Evolutionary conservation across 140 eudicot species (phyloP).

Genomic region (Bidens hawaiensis): DNA sequence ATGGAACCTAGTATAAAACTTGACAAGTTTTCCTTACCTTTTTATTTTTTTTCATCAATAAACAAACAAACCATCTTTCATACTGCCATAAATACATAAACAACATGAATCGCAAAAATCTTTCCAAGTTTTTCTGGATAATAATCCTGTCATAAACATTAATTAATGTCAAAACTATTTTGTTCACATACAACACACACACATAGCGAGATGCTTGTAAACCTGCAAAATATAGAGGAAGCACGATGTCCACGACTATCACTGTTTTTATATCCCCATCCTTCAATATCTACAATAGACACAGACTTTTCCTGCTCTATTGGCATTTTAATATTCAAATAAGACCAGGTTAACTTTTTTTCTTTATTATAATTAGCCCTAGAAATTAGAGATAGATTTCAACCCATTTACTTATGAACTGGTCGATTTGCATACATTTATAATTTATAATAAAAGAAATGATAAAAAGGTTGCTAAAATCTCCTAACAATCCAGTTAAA

Average conservation of each 20-base stretch:
- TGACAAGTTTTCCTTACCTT: no score
- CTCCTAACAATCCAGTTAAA: not conserved
- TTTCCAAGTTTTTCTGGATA: constrained; percentile 84
- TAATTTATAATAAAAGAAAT: not conserved
- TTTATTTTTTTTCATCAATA: constrained; percentile 60
- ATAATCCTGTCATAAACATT: constrained; percentile 61
- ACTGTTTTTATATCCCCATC: constrained; percentile 83
- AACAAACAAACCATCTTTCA: constrained; percentile 79
- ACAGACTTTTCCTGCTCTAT: constrained; percentile 75
- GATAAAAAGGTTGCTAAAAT: not conserved
- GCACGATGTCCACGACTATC: constrained; percentile 72
- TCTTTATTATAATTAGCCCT: not conserved
- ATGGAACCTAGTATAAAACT: no score
- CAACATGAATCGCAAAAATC: constrained; percentile 57
- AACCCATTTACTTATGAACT: constrained; percentile 6
- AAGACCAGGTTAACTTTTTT: not conserved
- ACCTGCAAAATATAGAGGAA: constrained; percentile 83
- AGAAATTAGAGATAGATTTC: constrained; percentile 2
- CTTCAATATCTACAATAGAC: constrained; percentile 67
- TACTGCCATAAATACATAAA: constrained; percentile 58
- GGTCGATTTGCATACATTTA: not conserved
- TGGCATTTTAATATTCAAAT: constrained; percentile 49
- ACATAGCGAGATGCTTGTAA: not conserved
- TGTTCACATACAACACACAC: not conserved
- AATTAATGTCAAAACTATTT: not conserved